Base-by-base conservation (phyloP, 2,329 filamentous ascomycete genomes). In the Penicillium sp. region DNA sequence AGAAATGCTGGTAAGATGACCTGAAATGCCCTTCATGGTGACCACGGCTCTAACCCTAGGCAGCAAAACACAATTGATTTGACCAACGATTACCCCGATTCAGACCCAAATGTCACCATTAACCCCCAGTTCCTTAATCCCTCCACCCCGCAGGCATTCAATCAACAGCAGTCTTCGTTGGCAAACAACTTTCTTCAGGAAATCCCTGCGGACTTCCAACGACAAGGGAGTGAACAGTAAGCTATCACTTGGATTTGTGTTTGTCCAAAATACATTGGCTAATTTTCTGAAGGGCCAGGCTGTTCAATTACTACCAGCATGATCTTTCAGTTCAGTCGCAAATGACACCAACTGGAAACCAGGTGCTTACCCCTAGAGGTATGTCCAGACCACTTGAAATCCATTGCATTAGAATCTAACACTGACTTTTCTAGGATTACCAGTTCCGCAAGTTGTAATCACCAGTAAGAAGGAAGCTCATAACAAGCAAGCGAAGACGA, bases 51-150 rank as follows among this genome's bases (percentile, higher is more conserved):
- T 70, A 49, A 70, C 40, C 16, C 5, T 16, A 47, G 39, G 2
- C 53, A 71, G 67, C 60, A 67, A 48, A 55, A 65, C 38, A 63
- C 66, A 11, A 66, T 74, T 25, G 65, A 70, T 50, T 70, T 74
- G 39, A 57, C 67, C 5, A 68, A 67, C 48, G 67, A 71, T 27
- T 77, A 70, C 50, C 27, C 66, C 13, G 62, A 66, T 13, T 55
- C 60, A 25, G 58, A 64, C 19, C 57, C 60, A 4, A 60, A 55
- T 44, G 59, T 69, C 16, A 76, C 74, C 5, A 77, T 77, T 46
- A 71, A 77, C 48, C 75, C 75, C 0, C 73, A 74, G 33, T 76
- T 72, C 39, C 67, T 77, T 6, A 71, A 70, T 27, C 57, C 69
- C 9, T 57, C 69, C 9, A 38, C 66, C 34, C 40, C 39, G 31